These are phyloP conservation scores for Magnolia kwangsiensis DNA, from an alignment of 164 flowering plant species.

Conservation along the genomic window DNA sequence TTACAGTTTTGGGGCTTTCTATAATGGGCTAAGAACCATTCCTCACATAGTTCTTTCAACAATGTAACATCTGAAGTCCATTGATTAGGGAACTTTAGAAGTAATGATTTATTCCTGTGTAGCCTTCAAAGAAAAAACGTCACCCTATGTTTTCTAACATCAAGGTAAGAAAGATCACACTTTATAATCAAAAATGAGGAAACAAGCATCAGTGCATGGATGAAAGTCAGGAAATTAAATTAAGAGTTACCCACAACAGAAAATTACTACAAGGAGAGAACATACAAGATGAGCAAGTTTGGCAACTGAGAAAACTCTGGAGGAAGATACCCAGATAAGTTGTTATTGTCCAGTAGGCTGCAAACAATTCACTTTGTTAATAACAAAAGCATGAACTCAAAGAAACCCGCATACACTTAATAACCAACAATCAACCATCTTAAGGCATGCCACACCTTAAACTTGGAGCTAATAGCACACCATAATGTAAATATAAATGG, in stretches of 20 bases:
- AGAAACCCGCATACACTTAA: neutral
- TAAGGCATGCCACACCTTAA: neutral
- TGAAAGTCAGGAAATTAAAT: conserved; percentile 31
- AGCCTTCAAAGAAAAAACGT: neutral
- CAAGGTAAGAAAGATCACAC: neutral
- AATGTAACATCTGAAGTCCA: neutral
- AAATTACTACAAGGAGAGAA: neutral
- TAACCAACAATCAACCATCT: neutral
- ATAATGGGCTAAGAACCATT: neutral
- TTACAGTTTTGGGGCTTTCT: neutral
- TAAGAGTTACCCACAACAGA: conserved; percentile 38
- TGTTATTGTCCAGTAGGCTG: conserved; percentile 81
- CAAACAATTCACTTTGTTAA: conserved; percentile 3
- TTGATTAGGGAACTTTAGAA: too few species aligned
- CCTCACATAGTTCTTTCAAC: neutral
- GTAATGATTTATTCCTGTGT: too few species aligned
- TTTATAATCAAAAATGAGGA: neutral
- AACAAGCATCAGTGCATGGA: neutral
- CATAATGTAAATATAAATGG: neutral
- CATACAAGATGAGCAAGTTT: neutral
- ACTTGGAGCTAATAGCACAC: neutral
- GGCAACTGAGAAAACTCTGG: conserved; percentile 46
- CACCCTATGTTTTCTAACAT: too few species aligned
- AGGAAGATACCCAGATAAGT: conserved; percentile 75
- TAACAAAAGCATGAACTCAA: conserved; percentile 1